Percentiles rank a stretch among this genome's conserved stretches.
Evolutionary conservation across 495 filamentous ascomycete species (phyloP).

Genomic region (Amphirosellinia nigrospora): DNA sequence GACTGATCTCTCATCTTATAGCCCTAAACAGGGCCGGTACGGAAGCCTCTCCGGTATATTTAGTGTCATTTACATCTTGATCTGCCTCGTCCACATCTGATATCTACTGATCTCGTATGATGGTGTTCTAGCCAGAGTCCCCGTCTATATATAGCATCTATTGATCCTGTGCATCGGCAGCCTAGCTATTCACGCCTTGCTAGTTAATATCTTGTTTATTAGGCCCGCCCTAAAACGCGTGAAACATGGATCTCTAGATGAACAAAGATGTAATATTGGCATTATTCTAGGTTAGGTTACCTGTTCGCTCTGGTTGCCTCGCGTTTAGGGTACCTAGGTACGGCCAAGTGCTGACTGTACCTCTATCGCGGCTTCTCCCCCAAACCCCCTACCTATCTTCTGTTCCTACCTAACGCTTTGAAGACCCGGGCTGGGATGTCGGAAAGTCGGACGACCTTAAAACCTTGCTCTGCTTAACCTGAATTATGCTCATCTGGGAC

Average conservation of each 20-base stretch:
- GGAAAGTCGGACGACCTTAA: conserved; percentile 6
- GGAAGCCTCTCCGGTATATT: neutral
- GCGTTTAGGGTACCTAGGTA: too few relatives aligned
- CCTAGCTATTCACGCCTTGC: too few relatives aligned
- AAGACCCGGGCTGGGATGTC: conserved; percentile 3
- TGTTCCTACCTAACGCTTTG: neutral
- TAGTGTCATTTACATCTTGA: neutral
- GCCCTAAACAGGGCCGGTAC: neutral
- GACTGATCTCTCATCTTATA: conserved; percentile 1
- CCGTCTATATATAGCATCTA: too few relatives aligned
- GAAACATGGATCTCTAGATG: conserved; percentile 19
- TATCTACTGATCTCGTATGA: too few relatives aligned
- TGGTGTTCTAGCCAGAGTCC: too few relatives aligned
- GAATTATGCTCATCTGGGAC: conserved; percentile 1
- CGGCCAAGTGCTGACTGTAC: too few relatives aligned
- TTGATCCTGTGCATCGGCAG: too few relatives aligned
- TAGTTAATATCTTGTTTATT: too few relatives aligned
- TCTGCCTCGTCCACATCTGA: too few relatives aligned
- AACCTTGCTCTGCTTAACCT: neutral
- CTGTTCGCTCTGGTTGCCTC: too few relatives aligned
- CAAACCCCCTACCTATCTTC: too few relatives aligned
- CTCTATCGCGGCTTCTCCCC: too few relatives aligned
- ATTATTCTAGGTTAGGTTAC: neutral
- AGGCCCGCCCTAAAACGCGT: conserved; percentile 23
- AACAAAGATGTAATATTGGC: conserved; percentile 20